Base-by-base conservation (phyloP, 176 grass and related monocot species). In the Triticum urartu region DNA sequence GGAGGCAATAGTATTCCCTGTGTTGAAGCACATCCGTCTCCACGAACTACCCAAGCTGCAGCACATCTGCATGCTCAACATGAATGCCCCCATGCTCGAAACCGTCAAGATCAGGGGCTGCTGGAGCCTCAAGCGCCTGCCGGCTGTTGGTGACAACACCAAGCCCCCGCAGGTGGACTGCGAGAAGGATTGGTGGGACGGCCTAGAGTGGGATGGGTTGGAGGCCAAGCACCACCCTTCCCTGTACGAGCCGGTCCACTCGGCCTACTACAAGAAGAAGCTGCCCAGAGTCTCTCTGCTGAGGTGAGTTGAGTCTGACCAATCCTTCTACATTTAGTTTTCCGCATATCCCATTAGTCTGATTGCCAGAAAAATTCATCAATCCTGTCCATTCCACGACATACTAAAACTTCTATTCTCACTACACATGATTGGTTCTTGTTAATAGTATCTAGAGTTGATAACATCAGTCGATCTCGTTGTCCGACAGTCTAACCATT, bases 161-260 rank as follows among this genome's bases (percentile, higher is more conserved):
- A 6, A 60, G 52, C 8, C 0, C 1, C 36, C 13, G 0, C 38
- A 12, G 14, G 85, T 81, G 39, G 78, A 87, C 3, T 81, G 78
- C 15, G 85, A 87, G 78, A 75, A 81, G 68, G 79, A 87, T 4
- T 87, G 78, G 68, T 87, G 85, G 85, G 85, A 81, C 1, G 1
- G 8, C 5, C 20, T 87, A 0, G 43, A 65, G 9, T 87, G 78
- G 78, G 85, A 87, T 1, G 78, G 40, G 0, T 0, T 17, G 61
- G 1, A 15, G 59, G 24, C 4, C 1, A 5, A 1, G 0, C 1
- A 69, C 2, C 14, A 59, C 22, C 62, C 74, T 59, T 78, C 63
- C 45, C 45, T 78, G 2, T 88, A 83, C 68, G 11, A 48, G 68
- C 77, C 39, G 8, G 36, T 0, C 0, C 77, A 87, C 14, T 38